phyloP scores from a whole-genome alignment of 2,329 filamentous ascomycete genomes.

The Aspergillus texensis region DNA sequence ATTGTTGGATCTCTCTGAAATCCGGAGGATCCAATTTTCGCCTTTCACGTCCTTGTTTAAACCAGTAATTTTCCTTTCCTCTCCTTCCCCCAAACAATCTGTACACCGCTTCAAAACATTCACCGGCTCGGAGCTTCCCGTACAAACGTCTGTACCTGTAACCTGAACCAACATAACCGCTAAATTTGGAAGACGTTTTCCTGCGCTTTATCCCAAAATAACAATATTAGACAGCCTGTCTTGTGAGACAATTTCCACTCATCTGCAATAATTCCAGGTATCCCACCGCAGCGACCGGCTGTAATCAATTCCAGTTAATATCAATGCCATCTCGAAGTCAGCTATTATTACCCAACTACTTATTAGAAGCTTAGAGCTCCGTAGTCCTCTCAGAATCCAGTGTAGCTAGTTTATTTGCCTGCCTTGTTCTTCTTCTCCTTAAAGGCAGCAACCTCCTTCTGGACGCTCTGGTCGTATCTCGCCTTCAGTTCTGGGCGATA shows the following conservation, averaged over 20 bases:
- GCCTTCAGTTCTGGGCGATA: conserved; percentile 86
- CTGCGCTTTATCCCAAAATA: neutral
- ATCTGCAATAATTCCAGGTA: neutral
- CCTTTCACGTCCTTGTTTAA: neutral
- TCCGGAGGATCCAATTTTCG: neutral
- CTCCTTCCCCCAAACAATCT: neutral
- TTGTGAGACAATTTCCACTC: neutral
- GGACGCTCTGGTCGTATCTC: conserved; percentile 75
- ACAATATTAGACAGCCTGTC: conserved; percentile 2
- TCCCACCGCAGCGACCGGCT: neutral
- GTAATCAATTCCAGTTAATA: neutral
- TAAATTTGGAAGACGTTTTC: neutral
- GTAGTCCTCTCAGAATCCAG: neutral
- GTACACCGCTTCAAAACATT: neutral
- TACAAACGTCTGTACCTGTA: neutral
- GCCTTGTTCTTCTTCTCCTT: conserved; percentile 52
- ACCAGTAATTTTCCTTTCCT: neutral
- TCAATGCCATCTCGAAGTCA: neutral
- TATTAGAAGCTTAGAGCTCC: neutral
- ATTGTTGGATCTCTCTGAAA: conserved; percentile 2
- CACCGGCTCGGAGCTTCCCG: neutral
- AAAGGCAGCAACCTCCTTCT: conserved; percentile 76
- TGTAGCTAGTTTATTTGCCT: conserved; percentile 19
- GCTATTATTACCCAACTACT: neutral
- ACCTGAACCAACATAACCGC: neutral